These are phyloP conservation scores for Waltergamsia citrina DNA, from an alignment of 2,329 filamentous ascomycete species.

Conservation along the genomic window DNA sequence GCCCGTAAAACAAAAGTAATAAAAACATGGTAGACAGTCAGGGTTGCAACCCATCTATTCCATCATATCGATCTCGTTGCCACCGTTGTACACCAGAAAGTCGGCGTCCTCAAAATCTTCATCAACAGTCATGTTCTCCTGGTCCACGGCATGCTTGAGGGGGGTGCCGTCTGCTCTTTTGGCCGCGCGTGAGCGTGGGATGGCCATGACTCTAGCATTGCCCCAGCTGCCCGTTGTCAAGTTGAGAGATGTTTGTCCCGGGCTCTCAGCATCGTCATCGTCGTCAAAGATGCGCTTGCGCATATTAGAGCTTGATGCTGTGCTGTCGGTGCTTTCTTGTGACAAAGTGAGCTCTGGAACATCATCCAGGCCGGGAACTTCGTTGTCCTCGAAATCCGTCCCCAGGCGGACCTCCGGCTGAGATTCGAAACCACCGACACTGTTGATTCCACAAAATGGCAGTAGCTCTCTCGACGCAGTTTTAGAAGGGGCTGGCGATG, in stretches of 20 bases:
- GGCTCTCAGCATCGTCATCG: slow-evolving; percentile 30
- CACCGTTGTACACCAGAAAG: slow-evolving; percentile 43
- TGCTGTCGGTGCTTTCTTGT: slow-evolving; percentile 40
- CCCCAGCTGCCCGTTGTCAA: slow-evolving; percentile 24
- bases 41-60: slow-evolving; percentile 4
- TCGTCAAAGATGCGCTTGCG: slow-evolving; percentile 40
- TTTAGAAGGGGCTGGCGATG: not conserved
- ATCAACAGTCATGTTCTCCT: slow-evolving; percentile 36
- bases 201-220: slow-evolving; percentile 36
- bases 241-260: no score
- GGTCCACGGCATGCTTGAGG: slow-evolving; percentile 17
- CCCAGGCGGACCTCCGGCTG: slow-evolving; percentile 35
- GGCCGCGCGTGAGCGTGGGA: slow-evolving; percentile 26
- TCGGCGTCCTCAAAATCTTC: slow-evolving; percentile 61
- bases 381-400: slow-evolving; percentile 5
- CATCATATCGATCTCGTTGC: slow-evolving; percentile 30
- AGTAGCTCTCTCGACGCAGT: slow-evolving; percentile 49
- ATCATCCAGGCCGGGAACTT: slow-evolving; percentile 23
- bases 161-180: slow-evolving; percentile 10
- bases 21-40: slow-evolving; percentile 5
- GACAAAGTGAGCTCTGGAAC: slow-evolving; percentile 43
- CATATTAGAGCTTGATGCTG: slow-evolving; percentile 11
- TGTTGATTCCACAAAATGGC: slow-evolving; percentile 75
- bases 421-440: slow-evolving; percentile 56
- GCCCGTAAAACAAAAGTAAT: slow-evolving; percentile 6